Evolutionary conservation across 805 yeast species (phyloP), one percentile per base, ranked within the genome.

Genomic region (Wickerhamomyces silvicola): DNA sequence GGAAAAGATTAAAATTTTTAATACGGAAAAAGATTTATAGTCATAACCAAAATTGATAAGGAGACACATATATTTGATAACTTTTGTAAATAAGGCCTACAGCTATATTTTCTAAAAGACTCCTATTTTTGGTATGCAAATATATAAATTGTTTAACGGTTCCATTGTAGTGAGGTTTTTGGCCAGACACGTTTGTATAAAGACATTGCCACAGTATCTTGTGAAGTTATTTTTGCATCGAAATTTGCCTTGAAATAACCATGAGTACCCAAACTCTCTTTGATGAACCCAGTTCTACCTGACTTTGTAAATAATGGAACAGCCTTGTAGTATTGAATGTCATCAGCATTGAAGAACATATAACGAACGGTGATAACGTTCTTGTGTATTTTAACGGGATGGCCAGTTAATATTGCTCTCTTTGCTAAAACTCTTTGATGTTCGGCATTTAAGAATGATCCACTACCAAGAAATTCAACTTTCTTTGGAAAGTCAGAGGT

Each of bases 161-260:
- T 37, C 66, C 66, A 62, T 32, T 53, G 53, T 13, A 40, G 28
- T 6, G 70, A 65, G 8, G 52, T 24, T 35, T 60, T 72, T 24
- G 98, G 97, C 97, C 97, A 92, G 40, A 81, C 81, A 51, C 98
- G 77, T 63, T 85, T 90, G 65, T 83, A 92, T 46, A 92, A 61
- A 19, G 95, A 78, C 97, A 92, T 86, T 15, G 86, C 97, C 30
- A 92, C 77, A 10, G 84, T 78, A 59, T 92, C 99, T 61, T 88
- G 97, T 0, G 96, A 81, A 32, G 82, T 77, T 49, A 94, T 65
- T 50, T 81, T 84, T 37, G 88, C 90, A 54, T 92, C 97, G 50
- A 92, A 92, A 7, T 83, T 81, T 16, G 97, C 95, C 64, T 92
- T 92, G 74, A 81, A 88, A 66, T 90, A 86, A 42, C 99, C 99